Evolutionary conservation across 352 stramenopile genomes (phyloP), one percentile per base, ranked within the genome.

Genomic region (Globisporangium echinulatum): DNA sequence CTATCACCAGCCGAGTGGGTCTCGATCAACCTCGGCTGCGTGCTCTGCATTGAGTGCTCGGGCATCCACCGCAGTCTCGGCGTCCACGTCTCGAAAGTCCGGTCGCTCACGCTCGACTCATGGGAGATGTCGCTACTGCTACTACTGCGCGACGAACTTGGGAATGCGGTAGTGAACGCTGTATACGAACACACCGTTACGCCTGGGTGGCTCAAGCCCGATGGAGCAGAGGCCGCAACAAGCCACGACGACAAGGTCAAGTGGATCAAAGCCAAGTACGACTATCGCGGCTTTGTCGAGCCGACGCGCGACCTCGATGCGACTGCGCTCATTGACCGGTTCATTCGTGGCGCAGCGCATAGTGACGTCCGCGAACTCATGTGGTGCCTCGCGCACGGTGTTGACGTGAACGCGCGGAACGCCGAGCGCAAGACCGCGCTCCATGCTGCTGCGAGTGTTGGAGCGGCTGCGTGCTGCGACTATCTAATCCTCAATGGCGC

Each of bases 11-110:
- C 95, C 1, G 93, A 98, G 59, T 99, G 96, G 96, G 94, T 97
- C 40, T 98, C 88, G 38, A 89, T 98, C 59, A 99, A 99, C 72
- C 85, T 99, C 52, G 96, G 96, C 11, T 90, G 96, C 52, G 74
- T 98, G 25, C 68, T 99, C 42, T 99, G 96, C 66, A 98, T 99
- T 64, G 88, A 98, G 67, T 99, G 96, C 68, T 97, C 87, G 44
- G 96, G 94, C 14, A 98, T 99, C 44, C 96, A 99, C 63, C 83
- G 96, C 46, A 97, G 85, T 61, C 79, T 99, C 15, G 96, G 96
- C 51, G 93, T 98, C 3, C 96, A 99, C 75, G 90, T 99, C 38
- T 98, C 93, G 46, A 98, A 98, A 73, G 91, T 99, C 47, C 79
- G 94, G n/a, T 97, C 88, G 38, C 62, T 97, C 14, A 75, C 78